Conservation (phyloP, 2,329 filamentous ascomycete species). For the Alternaria ethzedia region DNA sequence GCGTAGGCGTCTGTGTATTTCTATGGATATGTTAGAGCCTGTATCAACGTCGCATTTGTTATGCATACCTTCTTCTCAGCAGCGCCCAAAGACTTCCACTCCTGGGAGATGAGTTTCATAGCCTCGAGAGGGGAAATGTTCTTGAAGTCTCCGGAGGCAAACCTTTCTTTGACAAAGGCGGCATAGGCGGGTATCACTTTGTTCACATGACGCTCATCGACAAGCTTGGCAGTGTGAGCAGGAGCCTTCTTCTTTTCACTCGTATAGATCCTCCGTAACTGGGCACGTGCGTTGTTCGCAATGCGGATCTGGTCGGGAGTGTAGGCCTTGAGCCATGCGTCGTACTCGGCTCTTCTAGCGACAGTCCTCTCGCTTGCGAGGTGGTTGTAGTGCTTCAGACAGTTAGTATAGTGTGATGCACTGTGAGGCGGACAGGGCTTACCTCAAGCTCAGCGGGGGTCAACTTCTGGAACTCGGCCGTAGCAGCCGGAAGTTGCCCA, state of each 20-base stretch:
- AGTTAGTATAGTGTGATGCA: constrained; percentile 5
- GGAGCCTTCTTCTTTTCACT: constrained; percentile 9
- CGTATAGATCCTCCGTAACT: constrained; percentile 36
- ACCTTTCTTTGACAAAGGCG: constrained; percentile 55
- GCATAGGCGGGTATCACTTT: constrained; percentile 42
- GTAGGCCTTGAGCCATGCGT: constrained; percentile 62
- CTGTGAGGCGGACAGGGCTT: background rate
- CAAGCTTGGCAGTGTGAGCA: constrained; percentile 43
- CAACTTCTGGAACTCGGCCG: constrained; percentile 32
- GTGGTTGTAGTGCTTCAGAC: constrained; percentile 60
- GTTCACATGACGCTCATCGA: constrained; percentile 63
- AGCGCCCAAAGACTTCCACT: constrained; percentile 57
- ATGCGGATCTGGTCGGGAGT: constrained; percentile 63
- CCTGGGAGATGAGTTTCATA: constrained; percentile 49
- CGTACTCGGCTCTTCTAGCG: constrained; percentile 53
- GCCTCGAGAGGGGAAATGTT: constrained; percentile 52
- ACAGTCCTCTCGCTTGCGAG: constrained; percentile 56
- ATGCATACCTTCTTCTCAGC: constrained; percentile 57
- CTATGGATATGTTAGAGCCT: constrained; percentile 35
- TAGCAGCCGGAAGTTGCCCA: background rate
- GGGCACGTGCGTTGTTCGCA: constrained; percentile 64
- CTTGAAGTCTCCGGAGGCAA: constrained; percentile 58
- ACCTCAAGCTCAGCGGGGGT: constrained; percentile 47
- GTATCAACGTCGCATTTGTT: background rate
- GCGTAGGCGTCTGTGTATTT: constrained; percentile 40